phyloP scores from a whole-genome alignment of 164 flowering plant species.

The Dillenia suffruticosa region DNA sequence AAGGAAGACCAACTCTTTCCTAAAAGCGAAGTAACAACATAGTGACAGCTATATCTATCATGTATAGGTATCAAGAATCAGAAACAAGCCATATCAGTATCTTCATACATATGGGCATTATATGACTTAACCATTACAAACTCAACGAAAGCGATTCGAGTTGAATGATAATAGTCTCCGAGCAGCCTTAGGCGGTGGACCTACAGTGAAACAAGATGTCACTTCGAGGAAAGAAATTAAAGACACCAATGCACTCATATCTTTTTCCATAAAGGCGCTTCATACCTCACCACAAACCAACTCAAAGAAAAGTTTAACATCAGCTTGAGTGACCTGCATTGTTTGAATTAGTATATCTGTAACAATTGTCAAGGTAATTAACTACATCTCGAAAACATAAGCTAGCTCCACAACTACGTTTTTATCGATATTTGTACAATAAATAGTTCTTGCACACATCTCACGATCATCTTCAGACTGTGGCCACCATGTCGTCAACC shows the following conservation, averaged over 20 bases:
- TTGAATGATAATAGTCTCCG: conserved; percentile 71
- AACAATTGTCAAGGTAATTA: neutral
- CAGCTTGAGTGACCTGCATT: conserved; percentile 80
- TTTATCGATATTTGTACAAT: conserved; percentile 96
- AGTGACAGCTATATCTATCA: too few relatives aligned
- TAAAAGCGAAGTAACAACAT: too few relatives aligned
- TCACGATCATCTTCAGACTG: conserved; percentile 99
- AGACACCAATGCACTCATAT: neutral
- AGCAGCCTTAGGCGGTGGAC: conserved; percentile 72
- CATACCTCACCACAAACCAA: conserved; percentile 88
- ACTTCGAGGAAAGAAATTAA: neutral
- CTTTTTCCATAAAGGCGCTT: neutral
- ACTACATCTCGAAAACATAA: neutral
- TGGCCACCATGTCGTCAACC: neutral
- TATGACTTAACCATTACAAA: conserved; percentile 47
- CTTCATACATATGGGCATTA: too few relatives aligned
- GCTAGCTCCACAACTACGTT: conserved; percentile 42
- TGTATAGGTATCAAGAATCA: too few relatives aligned
- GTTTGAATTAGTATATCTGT: neutral
- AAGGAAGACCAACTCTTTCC: too few relatives aligned
- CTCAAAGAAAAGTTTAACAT: conserved; percentile 85
- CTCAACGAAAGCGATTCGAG: conserved; percentile 78
- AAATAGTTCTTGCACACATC: conserved; percentile 96
- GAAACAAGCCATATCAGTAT: too few relatives aligned
- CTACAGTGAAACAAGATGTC: conserved; percentile 20